Base-by-base conservation (phyloP, 768 basidiomycete species). In the Boletus fagicola region DNA sequence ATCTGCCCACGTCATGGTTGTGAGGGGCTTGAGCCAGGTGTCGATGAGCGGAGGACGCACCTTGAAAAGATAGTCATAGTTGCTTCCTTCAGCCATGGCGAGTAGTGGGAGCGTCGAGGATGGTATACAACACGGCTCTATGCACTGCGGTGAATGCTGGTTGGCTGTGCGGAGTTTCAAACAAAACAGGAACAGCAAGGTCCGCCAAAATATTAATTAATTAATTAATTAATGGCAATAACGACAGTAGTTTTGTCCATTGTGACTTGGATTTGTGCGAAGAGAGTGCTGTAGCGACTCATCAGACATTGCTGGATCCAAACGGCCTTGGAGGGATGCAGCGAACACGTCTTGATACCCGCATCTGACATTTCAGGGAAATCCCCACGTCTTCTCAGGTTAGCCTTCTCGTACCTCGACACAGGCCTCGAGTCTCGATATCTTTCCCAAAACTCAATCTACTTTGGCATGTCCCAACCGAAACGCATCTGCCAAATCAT, bases 21-120 rank as follows among this genome's bases (percentile, higher is more conserved):
- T n/a, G 44, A 51, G 40, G 3, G 24, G 16, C 11, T 8, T n/a
- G 18, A 5, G 36, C 22, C 11, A 12, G 10, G 11, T 12, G 3
- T 1, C 3, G 8, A 43, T 16, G 4, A 5, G n/a, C 18, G 9
- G 18, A 20, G 9, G 13, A 50, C 54, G 15, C 51, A 95, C 96
- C 85, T 99, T 98, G 88, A 98, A 98, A 65, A 99, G 87, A 80
- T 90, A 98, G 74, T 98, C 96, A 78, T 97, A 98, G 83, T 94
- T 94, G 79, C 87, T 91, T 66, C 86, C 88, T 81, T 96, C 94
- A 56, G 92, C 74, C 94, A 97, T 97, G 58, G 62, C 55, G 62
- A 55, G 49, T 56, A 43, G 20, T 55, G 15, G 8, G 44, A 30
- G 6, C 33, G 59, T 56, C 54, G 49, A 56, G 53, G 50, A 52